These are phyloP conservation scores for Picea sitchensis DNA, from an alignment of 75 land plant genomes.

Conservation along the genomic window DNA sequence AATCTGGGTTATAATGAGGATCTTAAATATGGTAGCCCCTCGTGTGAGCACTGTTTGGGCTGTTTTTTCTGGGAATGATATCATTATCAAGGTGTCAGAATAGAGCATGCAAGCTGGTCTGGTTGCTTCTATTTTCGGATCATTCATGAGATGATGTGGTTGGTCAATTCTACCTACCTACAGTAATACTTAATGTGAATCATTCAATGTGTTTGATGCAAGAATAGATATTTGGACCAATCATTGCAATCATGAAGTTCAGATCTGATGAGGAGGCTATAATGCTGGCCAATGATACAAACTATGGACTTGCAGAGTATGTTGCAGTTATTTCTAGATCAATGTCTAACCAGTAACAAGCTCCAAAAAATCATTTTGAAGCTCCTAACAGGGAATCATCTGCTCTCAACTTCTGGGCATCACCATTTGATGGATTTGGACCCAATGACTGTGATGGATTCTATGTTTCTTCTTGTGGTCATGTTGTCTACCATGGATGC, in stretches of 20 bases:
- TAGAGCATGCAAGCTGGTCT: too few relatives aligned
- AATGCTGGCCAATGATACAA: constrained; percentile 76
- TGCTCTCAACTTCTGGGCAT: constrained; percentile 6
- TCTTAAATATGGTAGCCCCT: not conserved
- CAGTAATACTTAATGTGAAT: constrained; percentile 78
- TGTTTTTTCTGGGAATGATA: too few relatives aligned
- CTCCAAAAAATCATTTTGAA: constrained; percentile 17
- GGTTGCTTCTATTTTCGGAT: too few relatives aligned
- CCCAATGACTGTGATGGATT: constrained; percentile 74
- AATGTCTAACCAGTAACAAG: constrained; percentile 18
- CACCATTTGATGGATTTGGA: constrained; percentile 40
- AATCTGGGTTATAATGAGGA: too few relatives aligned
- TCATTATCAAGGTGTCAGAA: too few relatives aligned
- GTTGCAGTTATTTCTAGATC: constrained; percentile 37
- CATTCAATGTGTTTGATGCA: constrained; percentile 88
- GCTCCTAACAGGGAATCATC: constrained; percentile 11
- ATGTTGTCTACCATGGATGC: constrained; percentile 94
- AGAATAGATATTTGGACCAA: constrained; percentile 96
- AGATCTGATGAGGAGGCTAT: constrained; percentile 78
- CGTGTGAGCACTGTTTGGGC: too few relatives aligned
- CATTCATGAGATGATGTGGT: constrained; percentile 45
- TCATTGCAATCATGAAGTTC: constrained; percentile 89
- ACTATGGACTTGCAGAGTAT: constrained; percentile 80
- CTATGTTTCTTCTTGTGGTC: constrained; percentile 94
- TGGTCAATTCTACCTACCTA: constrained; percentile 88